Conservation (phyloP, 2,329 filamentous ascomycete genomes). For the Diplodia mutila region DNA sequence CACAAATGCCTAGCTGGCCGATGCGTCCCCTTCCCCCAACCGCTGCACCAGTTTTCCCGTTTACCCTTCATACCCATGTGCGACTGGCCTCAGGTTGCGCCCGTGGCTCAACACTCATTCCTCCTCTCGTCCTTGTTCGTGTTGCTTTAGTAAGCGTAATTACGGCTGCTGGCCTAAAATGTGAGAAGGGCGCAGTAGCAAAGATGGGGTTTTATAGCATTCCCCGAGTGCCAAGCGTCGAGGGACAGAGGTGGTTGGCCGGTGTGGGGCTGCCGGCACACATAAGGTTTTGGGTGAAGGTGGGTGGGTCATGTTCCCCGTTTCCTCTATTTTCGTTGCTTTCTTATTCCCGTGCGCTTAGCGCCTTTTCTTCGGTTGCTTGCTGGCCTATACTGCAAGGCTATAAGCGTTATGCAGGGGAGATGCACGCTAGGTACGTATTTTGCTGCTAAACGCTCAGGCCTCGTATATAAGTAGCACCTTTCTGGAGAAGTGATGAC, state of each 20-base stretch:
- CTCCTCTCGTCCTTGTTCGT: background rate
- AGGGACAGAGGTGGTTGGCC: background rate
- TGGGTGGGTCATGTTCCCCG: background rate
- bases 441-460: slow-evolving; percentile 1
- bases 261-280: background rate
- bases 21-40: no score
- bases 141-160: background rate
- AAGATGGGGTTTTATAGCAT: background rate
- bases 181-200: background rate
- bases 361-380: background rate
- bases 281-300: background rate
- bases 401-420: background rate
- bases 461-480: background rate
- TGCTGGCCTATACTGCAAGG: background rate
- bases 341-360: background rate
- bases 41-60: no score
- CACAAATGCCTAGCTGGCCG: no score
- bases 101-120: no score
- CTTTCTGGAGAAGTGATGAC: background rate
- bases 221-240: background rate
- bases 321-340: background rate
- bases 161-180: background rate
- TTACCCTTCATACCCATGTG: background rate
- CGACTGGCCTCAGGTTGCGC: no score
- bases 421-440: background rate